Evolutionary conservation across 2,329 filamentous ascomycete genomes (phyloP).

Genomic region (Colletotrichum sp.): DNA sequence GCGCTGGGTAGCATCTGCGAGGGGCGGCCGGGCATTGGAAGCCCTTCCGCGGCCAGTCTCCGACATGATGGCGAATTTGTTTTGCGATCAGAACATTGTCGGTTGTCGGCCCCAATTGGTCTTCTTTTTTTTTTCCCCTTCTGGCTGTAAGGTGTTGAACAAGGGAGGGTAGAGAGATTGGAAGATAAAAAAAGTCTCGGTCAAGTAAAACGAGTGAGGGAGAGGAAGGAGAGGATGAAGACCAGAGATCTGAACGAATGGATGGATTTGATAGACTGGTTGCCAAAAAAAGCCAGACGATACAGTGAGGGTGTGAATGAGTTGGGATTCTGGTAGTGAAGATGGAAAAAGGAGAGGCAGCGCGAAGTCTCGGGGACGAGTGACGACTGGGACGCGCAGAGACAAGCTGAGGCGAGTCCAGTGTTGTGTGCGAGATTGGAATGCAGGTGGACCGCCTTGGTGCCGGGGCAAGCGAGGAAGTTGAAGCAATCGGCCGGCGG

Average conservation of each 20-base stretch:
- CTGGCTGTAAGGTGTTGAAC: neutral
- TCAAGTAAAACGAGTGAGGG: conserved; percentile 6
- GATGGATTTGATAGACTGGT: conserved; percentile 15
- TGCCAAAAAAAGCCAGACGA: conserved; percentile 22
- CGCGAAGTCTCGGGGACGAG: neutral
- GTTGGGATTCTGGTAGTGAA: neutral
- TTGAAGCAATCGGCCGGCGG: neutral
- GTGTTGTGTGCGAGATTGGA: conserved; percentile 15
- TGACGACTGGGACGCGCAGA: conserved; percentile 11
- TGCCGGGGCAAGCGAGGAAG: neutral
- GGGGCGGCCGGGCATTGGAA: conserved; percentile 38
- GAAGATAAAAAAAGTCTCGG: conserved; percentile 7
- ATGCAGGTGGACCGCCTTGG: conserved; percentile 3
- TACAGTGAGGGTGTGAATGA: conserved; percentile 4
- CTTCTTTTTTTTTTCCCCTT: neutral
- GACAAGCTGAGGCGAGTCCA: neutral
- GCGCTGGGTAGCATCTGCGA: conserved; percentile 53
- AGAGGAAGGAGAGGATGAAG: neutral
- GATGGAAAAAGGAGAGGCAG: conserved; percentile 15
- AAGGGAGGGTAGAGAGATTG: neutral
- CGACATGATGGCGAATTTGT: conserved; percentile 12
- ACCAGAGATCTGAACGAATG: conserved; percentile 16
- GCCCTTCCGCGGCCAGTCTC: conserved; percentile 13
- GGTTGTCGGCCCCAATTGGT: neutral
- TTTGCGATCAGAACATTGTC: conserved; percentile 14